Conservation (phyloP, 2,329 filamentous ascomycete genomes). For the Myrmaecium sp. region DNA sequence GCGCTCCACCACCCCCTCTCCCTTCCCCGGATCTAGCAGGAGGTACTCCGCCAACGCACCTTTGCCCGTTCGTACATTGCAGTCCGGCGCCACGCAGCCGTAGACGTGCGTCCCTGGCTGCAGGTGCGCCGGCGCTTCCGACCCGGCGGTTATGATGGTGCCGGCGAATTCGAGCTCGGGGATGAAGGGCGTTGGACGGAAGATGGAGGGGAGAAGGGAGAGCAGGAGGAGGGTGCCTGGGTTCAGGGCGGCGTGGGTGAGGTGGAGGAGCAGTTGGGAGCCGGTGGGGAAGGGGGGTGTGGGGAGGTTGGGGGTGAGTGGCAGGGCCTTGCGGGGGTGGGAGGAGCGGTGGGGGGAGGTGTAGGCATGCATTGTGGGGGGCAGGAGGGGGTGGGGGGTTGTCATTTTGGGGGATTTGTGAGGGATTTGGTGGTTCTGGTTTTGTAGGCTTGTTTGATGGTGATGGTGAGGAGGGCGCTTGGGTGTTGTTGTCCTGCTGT, state of each 20-base stretch:
- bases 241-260: conserved; percentile 11
- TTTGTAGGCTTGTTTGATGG: no score
- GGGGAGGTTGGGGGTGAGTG: conserved; percentile 3
- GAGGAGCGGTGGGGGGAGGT: conserved; percentile 10
- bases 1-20: conserved; percentile 14
- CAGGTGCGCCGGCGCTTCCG: conserved; percentile 7
- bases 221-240: conserved; percentile 1
- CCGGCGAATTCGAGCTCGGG: conserved; percentile 28
- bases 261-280: conserved; percentile 8
- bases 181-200: neutral
- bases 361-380: no score
- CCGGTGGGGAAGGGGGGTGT: conserved; percentile 3
- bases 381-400: no score
- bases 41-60: conserved; percentile 27
- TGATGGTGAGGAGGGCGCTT: no score
- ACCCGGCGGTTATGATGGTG: conserved; percentile 11
- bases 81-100: conserved; percentile 20
- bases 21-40: conserved; percentile 18
- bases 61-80: conserved; percentile 18
- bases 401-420: no score
- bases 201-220: conserved; percentile 2
- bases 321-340: conserved; percentile 11
- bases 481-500: no score
- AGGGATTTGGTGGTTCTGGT: no score
- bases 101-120: conserved; percentile 19